These are phyloP conservation scores for Pestalotiopsis sp. DNA, from an alignment of 2,329 filamentous ascomycete genomes.

Conservation along the genomic window DNA sequence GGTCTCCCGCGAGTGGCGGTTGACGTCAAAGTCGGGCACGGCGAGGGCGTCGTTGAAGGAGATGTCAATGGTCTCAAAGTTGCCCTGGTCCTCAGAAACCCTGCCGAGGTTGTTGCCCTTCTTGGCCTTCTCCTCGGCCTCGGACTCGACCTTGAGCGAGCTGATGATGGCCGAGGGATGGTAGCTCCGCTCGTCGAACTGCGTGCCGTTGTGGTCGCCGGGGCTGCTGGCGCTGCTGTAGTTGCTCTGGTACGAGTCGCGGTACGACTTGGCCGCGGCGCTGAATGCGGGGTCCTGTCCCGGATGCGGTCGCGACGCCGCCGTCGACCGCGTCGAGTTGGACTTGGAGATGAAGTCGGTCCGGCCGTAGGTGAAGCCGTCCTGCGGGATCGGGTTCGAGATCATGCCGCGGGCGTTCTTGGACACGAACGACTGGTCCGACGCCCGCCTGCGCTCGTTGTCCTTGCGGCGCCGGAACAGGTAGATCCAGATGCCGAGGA, in stretches of 20 bases:
- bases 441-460: neutral
- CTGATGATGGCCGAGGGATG: constrained; percentile 31
- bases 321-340: neutral
- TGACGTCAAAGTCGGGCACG: neutral
- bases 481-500: neutral
- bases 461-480: neutral
- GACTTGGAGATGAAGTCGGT: constrained; percentile 4
- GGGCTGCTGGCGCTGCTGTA: neutral
- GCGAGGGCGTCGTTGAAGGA: neutral
- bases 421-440: neutral
- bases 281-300: neutral
- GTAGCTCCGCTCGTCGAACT: constrained; percentile 26
- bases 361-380: neutral
- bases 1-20: neutral
- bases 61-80: neutral
- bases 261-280: neutral
- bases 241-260: neutral
- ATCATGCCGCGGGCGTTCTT: neutral
- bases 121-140: neutral
- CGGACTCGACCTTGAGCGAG: constrained; percentile 13
- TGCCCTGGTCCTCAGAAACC: neutral
- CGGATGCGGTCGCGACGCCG: too few relatives aligned
- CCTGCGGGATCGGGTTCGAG: neutral
- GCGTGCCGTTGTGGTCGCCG: neutral
- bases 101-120: neutral